Evolutionary conservation across 768 basidiomycete genomes (phyloP).

Genomic region (Russula compacta): DNA sequence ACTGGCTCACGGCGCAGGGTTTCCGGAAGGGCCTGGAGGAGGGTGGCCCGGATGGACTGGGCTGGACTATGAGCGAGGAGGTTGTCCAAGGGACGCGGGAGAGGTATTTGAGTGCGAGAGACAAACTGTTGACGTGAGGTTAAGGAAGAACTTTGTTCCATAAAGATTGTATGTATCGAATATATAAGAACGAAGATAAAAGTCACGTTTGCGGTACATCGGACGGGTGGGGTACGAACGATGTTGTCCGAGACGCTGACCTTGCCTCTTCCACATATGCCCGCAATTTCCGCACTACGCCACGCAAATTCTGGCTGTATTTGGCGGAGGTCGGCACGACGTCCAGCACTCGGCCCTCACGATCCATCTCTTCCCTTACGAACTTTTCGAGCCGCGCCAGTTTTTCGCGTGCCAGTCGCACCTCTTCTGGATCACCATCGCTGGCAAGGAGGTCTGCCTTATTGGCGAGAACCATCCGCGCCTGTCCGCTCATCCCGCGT

Average conservation of each 20-base stretch:
- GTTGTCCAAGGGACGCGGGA: constrained; percentile 70
- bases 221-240: not conserved
- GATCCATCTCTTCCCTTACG: constrained; percentile 39
- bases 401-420: constrained; percentile 47
- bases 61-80: constrained; percentile 69
- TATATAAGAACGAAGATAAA: not conserved
- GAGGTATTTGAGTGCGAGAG: constrained; percentile 73
- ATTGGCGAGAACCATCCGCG: constrained; percentile 82
- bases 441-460: constrained; percentile 82
- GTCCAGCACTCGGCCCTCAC: constrained; percentile 38
- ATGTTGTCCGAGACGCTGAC: not conserved
- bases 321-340: constrained; percentile 84
- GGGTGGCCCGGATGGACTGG: constrained; percentile 57
- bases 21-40: constrained; percentile 74
- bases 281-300: constrained; percentile 59
- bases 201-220: not conserved
- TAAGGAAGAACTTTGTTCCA: not conserved
- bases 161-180: not conserved
- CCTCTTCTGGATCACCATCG: constrained; percentile 32
- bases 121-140: constrained; percentile 32
- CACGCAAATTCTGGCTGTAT: constrained; percentile 69
- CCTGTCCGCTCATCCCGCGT: constrained; percentile 66
- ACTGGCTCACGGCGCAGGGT: constrained; percentile 71
- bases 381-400: constrained; percentile 47
- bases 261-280: constrained; percentile 51